Percentiles rank a stretch among this genome's conserved stretches.
Conservation (phyloP, 2,329 filamentous ascomycete species). For the Colletotrichum gloeosporioides region DNA sequence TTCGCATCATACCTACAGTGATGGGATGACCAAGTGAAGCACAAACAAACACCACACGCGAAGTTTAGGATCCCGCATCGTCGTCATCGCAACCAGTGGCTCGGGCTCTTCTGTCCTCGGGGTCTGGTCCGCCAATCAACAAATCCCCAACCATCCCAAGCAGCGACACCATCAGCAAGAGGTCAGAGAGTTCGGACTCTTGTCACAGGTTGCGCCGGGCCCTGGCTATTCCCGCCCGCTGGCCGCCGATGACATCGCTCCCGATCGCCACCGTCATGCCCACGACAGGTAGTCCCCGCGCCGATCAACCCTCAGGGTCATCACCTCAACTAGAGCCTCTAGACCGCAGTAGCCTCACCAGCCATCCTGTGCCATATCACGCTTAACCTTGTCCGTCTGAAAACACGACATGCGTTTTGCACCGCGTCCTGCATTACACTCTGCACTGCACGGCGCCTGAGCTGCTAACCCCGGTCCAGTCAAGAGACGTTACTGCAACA, state of each 20-base stretch:
- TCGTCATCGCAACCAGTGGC: not conserved
- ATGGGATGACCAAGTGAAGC: not conserved
- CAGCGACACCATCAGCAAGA: not conserved
- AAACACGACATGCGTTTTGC: not conserved
- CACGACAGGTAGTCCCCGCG: not conserved
- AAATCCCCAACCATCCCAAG: not conserved
- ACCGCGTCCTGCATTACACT: not conserved
- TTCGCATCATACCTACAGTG: not conserved
- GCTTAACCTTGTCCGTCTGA: not conserved
- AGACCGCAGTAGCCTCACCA: not conserved
- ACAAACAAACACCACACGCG: not conserved
- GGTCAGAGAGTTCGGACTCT: constrained; percentile 1
- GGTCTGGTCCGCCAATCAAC: not conserved
- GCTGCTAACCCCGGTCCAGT: not conserved
- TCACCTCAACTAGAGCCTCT: not conserved
- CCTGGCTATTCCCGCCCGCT: constrained; percentile 6
- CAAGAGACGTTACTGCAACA: not conserved
- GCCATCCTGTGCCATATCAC: not conserved
- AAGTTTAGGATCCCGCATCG: not conserved
- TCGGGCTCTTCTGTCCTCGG: not conserved
- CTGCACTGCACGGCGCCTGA: not conserved
- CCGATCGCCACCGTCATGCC: constrained; percentile 6
- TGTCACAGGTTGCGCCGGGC: not conserved
- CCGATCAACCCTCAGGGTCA: not conserved
- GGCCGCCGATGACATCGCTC: constrained; percentile 7